A percentile compares a stretch with the other conserved stretches of the same genome.
These are phyloP conservation scores for Xylaria sp. DNA, from an alignment of 2,329 filamentous ascomycete species.

Conservation along the genomic window DNA sequence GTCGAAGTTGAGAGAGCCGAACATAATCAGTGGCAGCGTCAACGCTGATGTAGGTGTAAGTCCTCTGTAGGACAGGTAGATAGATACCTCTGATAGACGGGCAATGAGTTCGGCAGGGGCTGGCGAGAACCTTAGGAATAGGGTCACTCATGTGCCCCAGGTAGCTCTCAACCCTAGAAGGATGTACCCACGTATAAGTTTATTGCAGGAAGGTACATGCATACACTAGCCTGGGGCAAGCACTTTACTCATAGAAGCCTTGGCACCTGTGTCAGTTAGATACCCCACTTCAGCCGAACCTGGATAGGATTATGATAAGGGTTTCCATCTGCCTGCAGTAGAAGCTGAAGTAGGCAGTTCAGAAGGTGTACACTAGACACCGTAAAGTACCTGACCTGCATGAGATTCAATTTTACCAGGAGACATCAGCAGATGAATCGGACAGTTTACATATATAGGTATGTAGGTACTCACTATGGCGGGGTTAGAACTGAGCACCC, in stretches of 20 bases:
- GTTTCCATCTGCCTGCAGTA: neutral
- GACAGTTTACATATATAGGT: too few relatives aligned
- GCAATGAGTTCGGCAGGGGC: neutral
- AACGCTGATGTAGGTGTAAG: constrained; percentile 15
- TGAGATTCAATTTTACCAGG: too few relatives aligned
- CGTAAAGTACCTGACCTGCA: too few relatives aligned
- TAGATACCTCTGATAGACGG: constrained; percentile 7
- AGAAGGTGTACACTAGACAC: too few relatives aligned
- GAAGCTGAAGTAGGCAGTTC: neutral
- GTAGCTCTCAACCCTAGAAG: neutral
- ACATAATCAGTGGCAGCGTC: constrained; percentile 13
- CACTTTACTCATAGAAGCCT: neutral
- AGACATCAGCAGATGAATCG: too few relatives aligned
- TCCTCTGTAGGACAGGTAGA: neutral
- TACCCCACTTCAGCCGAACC: neutral
- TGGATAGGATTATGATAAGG: constrained; percentile 10
- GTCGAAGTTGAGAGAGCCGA: neutral
- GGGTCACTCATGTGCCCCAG: neutral
- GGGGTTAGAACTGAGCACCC: neutral
- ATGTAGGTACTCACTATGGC: too few relatives aligned
- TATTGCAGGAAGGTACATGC: neutral
- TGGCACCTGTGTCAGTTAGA: neutral
- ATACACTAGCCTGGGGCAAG: neutral
- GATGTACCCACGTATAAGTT: neutral
- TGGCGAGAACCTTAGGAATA: neutral